phyloP scores from a whole-genome alignment of 75 land plant species.

The Larix kaempferi region DNA sequence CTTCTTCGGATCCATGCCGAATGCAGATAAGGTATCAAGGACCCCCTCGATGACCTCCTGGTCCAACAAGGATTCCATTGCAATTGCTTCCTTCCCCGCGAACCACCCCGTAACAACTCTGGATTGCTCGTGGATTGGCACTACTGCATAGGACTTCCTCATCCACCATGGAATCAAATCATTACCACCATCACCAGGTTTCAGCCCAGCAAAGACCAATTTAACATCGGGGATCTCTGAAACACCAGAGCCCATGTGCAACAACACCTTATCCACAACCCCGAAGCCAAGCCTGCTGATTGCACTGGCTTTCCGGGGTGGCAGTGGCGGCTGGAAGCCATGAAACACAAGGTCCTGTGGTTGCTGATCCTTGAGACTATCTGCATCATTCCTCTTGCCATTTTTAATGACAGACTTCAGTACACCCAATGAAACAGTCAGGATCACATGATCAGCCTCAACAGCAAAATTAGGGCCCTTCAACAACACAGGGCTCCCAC shows the following conservation, averaged over 20 bases:
- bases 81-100: conserved; percentile 25
- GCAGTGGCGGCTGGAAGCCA: conserved; percentile 27
- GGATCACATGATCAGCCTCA: conserved; percentile 29
- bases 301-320: conserved; percentile 18
- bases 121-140: conserved; percentile 19
- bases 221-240: conserved; percentile 5
- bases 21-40: conserved; percentile 11
- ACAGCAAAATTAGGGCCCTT: neutral
- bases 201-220: conserved; percentile 5
- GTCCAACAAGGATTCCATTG: conserved; percentile 21
- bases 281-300: conserved; percentile 33
- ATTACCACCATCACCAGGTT: neutral
- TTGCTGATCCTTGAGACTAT: neutral
- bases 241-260: conserved; percentile 7
- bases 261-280: conserved; percentile 31
- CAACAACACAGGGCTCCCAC: neutral
- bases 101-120: conserved; percentile 19
- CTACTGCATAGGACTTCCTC: conserved; percentile 16
- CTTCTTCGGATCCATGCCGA: conserved; percentile 6
- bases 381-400: conserved; percentile 6
- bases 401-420: conserved; percentile 10
- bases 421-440: conserved; percentile 35
- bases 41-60: conserved; percentile 24
- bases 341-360: neutral
- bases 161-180: conserved; percentile 30